These are phyloP conservation scores for Talaromyces sp. DNA, from an alignment of 2,329 filamentous ascomycete species.

Conservation along the genomic window DNA sequence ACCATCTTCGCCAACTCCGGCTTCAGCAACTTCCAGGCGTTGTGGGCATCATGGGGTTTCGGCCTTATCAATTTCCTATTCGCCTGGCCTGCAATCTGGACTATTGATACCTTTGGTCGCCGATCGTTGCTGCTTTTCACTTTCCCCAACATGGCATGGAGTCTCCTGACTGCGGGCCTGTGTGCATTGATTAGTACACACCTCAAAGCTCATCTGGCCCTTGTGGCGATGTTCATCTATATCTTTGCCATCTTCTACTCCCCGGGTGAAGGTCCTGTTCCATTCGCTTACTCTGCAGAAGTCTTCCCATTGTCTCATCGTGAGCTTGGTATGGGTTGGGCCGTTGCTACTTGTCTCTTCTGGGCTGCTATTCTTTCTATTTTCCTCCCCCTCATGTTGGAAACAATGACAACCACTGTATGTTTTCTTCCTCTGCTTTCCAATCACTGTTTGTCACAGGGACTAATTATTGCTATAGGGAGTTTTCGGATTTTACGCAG, in stretches of 20 bases:
- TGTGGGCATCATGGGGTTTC: constrained; percentile 63
- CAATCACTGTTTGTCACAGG: background rate
- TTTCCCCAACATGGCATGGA: constrained; percentile 66
- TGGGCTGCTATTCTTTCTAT: constrained; percentile 51
- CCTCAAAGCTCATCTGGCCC: constrained; percentile 41
- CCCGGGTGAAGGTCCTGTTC: constrained; percentile 59
- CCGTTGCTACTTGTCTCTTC: constrained; percentile 45
- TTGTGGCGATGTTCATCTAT: constrained; percentile 62
- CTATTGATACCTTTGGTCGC: constrained; percentile 65
- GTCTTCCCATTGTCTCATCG: constrained; percentile 56
- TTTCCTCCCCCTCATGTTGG: constrained; percentile 48
- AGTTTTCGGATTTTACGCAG: constrained; percentile 30
- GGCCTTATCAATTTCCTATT: constrained; percentile 64
- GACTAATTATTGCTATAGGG: background rate
- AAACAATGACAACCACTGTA: constrained; percentile 34
- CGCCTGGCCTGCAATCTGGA: constrained; percentile 61
- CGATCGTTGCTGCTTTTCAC: constrained; percentile 63
- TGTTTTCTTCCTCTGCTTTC: background rate
- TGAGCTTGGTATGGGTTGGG: constrained; percentile 44
- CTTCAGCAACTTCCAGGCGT: constrained; percentile 53
- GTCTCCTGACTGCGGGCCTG: constrained; percentile 59
- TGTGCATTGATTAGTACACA: constrained; percentile 39
- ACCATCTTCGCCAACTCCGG: constrained; percentile 57
- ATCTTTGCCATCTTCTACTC: constrained; percentile 64
- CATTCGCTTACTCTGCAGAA: constrained; percentile 53